These are phyloP conservation scores for Clavispora vitiphila DNA, from an alignment of 805 yeast species.

Conservation along the genomic window DNA sequence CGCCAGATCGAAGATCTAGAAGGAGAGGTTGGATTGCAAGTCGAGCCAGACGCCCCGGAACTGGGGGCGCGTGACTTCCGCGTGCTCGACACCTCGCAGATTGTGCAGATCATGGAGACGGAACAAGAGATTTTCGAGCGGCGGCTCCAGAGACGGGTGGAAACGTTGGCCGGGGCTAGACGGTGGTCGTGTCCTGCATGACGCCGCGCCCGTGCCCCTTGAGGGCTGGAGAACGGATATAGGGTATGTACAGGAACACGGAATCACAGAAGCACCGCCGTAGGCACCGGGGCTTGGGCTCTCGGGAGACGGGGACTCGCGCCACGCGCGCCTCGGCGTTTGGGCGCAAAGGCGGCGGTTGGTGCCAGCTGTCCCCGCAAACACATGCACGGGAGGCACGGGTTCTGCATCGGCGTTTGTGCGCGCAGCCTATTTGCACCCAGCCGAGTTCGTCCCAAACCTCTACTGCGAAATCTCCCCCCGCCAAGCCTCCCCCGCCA, in stretches of 20 bases:
- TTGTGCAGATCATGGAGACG: slow-evolving; percentile 7
- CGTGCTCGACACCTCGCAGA: slow-evolving; percentile 2
- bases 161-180: background rate
- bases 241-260: background rate
- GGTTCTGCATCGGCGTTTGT: background rate
- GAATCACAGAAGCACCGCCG: background rate
- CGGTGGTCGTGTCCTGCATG: background rate
- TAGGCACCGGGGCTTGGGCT: no score
- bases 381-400: no score
- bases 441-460: background rate
- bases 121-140: slow-evolving; percentile 7
- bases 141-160: slow-evolving; percentile 5
- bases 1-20: slow-evolving; percentile 52
- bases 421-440: slow-evolving; percentile 1
- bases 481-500: background rate
- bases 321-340: no score
- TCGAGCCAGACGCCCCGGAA: background rate
- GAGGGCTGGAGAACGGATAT: background rate
- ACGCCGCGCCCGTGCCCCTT: background rate
- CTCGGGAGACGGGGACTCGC: no score
- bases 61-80: background rate
- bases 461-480: background rate
- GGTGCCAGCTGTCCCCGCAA: no score
- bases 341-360: no score
- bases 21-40: slow-evolving; percentile 38